phyloP scores from a whole-genome alignment of 2,329 filamentous ascomycete species.

The Epichloe gansuensis region DNA sequence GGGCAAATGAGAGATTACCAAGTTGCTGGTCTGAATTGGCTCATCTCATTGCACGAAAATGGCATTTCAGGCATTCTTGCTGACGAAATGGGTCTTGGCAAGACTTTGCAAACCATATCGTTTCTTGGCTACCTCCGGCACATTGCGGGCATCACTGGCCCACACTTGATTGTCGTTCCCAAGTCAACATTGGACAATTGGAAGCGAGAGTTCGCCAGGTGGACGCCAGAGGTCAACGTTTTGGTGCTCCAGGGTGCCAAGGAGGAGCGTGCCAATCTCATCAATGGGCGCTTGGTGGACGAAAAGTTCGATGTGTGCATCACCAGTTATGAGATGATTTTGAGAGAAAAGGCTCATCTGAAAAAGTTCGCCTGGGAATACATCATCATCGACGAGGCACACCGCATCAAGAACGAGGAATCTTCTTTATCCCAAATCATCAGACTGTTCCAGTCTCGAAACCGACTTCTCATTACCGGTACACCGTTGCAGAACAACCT shows the following conservation, averaged over 20 bases:
- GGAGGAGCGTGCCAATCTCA: slow-evolving; percentile 78
- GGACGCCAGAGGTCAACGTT: slow-evolving; percentile 94
- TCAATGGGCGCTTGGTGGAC: slow-evolving; percentile 81
- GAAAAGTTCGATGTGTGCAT: slow-evolving; percentile 97
- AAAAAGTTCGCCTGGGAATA: slow-evolving; percentile 99
- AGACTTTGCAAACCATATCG: slow-evolving; percentile 93
- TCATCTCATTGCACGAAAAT: slow-evolving; percentile 95
- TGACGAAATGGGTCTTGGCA: slow-evolving; percentile 97
- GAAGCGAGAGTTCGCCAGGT: slow-evolving; percentile 85
- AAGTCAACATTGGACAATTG: slow-evolving; percentile 98
- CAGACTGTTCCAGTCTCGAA: slow-evolving; percentile 88
- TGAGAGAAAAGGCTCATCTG: slow-evolving; percentile 84
- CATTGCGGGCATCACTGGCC: slow-evolving; percentile 77
- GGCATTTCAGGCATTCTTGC: slow-evolving; percentile 96
- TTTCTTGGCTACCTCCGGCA: slow-evolving; percentile 93
- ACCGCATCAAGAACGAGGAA: slow-evolving; percentile 99
- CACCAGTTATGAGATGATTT: slow-evolving; percentile 97
- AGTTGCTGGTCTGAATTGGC: slow-evolving; percentile 89
- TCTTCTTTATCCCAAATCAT: slow-evolving; percentile 95
- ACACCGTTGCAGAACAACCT: slow-evolving; percentile 96
- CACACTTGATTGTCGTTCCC: slow-evolving; percentile 82
- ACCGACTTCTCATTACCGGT: slow-evolving; percentile 88
- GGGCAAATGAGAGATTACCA: slow-evolving; percentile 95
- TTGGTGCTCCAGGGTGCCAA: slow-evolving; percentile 90
- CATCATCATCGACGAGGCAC: slow-evolving; percentile 95